A percentile compares a stretch with the other conserved stretches of the same genome.
phyloP scores from a whole-genome alignment of 306 rosid species.

The Casuarina glauca region DNA sequence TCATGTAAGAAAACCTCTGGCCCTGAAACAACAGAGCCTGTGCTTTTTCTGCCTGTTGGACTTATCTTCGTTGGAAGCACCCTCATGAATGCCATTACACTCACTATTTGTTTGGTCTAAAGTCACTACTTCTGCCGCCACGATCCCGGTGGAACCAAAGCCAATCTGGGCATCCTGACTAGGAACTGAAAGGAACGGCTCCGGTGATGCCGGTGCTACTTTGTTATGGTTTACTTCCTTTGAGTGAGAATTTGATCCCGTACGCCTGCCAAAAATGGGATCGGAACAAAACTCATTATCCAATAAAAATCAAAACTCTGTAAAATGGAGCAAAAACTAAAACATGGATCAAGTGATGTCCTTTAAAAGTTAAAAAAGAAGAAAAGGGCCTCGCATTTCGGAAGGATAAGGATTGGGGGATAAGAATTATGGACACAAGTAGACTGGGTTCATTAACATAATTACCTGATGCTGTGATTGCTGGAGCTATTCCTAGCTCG shows the following conservation, averaged over 20 bases:
- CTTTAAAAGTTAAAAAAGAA: not conserved
- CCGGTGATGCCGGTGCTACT: constrained; percentile 64
- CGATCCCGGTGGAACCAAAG: constrained; percentile 31
- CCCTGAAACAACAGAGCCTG: constrained; percentile 35
- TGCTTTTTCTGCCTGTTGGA: constrained; percentile 25
- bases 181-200: constrained; percentile 38
- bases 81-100: constrained; percentile 24
- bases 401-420: not conserved
- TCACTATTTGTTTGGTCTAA: constrained; percentile 28
- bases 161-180: constrained; percentile 29
- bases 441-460: not conserved
- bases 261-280: constrained; percentile 42
- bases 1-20: not conserved
- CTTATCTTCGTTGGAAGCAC: constrained; percentile 26
- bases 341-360: not conserved
- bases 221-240: constrained; percentile 63
- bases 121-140: constrained; percentile 8
- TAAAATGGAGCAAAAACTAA: not conserved
- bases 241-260: constrained; percentile 40
- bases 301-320: not conserved
- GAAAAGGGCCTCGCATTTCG: not conserved
- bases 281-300: not conserved
- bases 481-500: constrained; percentile 28
- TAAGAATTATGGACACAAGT: not conserved
- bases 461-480: constrained; percentile 53